Evolutionary conservation across 2,329 filamentous ascomycete genomes (phyloP).

Genomic region (Venturia asperata): DNA sequence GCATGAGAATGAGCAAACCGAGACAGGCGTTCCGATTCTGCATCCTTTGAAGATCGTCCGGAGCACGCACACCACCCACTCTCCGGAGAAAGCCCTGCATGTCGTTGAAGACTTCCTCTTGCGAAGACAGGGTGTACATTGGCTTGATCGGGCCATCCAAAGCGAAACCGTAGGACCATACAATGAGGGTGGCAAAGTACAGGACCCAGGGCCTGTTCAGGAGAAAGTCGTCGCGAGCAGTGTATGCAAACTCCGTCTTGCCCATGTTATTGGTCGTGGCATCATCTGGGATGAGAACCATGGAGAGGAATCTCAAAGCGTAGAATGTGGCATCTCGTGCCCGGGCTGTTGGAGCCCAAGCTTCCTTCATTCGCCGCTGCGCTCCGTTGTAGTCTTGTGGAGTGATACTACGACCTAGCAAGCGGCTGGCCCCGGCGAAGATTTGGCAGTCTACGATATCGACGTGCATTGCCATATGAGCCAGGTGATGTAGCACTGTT

Average conservation of each 20-base stretch:
- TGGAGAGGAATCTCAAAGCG: constrained; percentile 77
- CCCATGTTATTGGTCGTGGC: constrained; percentile 26
- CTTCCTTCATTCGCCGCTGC: constrained; percentile 74
- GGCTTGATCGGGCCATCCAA: constrained; percentile 68
- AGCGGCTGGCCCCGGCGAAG: constrained; percentile 76
- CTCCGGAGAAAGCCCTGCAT: constrained; percentile 73
- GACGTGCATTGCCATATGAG: constrained; percentile 96
- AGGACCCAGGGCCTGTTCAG: constrained; percentile 92
- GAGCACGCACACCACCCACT: constrained; percentile 63
- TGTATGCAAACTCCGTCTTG: constrained; percentile 50
- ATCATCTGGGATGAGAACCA: constrained; percentile 57
- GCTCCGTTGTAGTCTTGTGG: constrained; percentile 72
- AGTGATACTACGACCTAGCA: constrained; percentile 80
- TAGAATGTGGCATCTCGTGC: constrained; percentile 91
- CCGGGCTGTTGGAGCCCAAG: constrained; percentile 81
- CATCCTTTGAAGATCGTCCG: constrained; percentile 68
- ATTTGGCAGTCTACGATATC: constrained; percentile 98
- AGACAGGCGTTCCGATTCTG: constrained; percentile 75
- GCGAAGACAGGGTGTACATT: constrained; percentile 47
- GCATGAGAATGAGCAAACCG: constrained; percentile 72
- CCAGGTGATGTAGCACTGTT: constrained; percentile 84
- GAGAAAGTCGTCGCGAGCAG: constrained; percentile 78
- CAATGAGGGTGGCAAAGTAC: constrained; percentile 84
- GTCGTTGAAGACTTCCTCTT: constrained; percentile 61
- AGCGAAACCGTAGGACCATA: constrained; percentile 93